Conservation (phyloP, 2,329 filamentous ascomycete genomes). For the Aspergillus persii region DNA sequence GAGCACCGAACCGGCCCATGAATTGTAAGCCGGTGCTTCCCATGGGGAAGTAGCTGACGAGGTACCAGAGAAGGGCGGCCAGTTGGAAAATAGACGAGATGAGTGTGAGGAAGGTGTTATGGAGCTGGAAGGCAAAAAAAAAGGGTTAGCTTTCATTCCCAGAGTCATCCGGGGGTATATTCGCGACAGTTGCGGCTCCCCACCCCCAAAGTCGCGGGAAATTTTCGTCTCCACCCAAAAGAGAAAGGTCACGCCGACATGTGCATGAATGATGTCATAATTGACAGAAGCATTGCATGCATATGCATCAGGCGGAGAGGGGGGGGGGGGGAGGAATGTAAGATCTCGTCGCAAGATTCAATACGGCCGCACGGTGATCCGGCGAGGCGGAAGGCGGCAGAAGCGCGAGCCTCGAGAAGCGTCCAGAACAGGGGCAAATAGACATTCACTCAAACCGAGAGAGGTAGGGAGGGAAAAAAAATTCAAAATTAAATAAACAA, state of each 20-base stretch:
- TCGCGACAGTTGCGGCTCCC: not conserved
- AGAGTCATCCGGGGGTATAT: not conserved
- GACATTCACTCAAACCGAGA: not conserved
- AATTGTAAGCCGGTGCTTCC: slow-evolving; percentile 83
- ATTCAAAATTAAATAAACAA: not conserved
- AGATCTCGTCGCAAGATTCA: not conserved
- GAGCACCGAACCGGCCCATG: slow-evolving; percentile 80
- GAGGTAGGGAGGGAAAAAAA: slow-evolving; percentile 11
- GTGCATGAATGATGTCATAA: not conserved
- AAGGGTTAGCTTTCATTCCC: slow-evolving; percentile 19
- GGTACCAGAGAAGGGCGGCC: slow-evolving; percentile 82
- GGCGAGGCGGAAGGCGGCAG: not conserved
- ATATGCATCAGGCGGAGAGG: not conserved
- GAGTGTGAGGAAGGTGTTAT: slow-evolving; percentile 79
- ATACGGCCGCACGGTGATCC: not conserved
- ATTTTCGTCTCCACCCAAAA: slow-evolving; percentile 1
- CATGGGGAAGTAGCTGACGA: slow-evolving; percentile 98
- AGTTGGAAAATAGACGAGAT: slow-evolving; percentile 81
- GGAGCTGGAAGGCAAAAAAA: slow-evolving; percentile 58
- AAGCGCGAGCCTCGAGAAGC: not conserved
- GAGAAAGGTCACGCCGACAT: not conserved
- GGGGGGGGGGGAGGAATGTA: not conserved
- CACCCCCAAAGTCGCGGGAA: not conserved
- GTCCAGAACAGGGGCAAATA: not conserved
- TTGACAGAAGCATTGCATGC: not conserved